Base-by-base conservation (phyloP, 1,139 yeast genomes). In the Taphrina populina region DNA sequence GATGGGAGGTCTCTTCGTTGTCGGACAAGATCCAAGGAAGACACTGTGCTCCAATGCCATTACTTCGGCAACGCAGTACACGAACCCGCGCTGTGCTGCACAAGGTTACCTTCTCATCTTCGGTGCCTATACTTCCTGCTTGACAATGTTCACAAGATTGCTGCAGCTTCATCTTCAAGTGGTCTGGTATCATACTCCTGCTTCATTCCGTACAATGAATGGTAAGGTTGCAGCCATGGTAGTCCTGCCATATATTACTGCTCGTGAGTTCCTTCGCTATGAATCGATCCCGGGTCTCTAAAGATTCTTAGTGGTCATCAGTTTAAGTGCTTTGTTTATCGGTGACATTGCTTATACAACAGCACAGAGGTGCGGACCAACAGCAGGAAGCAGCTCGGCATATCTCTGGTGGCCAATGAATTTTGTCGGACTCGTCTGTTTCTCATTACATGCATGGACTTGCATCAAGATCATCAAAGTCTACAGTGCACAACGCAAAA, bases 141-240 rank as follows among this genome's bases (percentile, higher is more conserved):
- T 30, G 2, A 43, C 47, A 5, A 43, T 43, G 36, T 43, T 43
- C 27, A 20, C 37, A 5, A 35, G 47, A n/a, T 26, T 43, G 26
- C 17, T 43, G 11, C 47, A 43, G 32, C 27, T 43, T 6, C 47
- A 43, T 43, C 29, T 43, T 6, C 47, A 43, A 19, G 33, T 43
- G n/a, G 47, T 43, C 4, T 43, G 47, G 47, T n/a, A 19, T 2
- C 47, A 43, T 4, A 20, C 19, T n/a, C 47, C 36, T 19, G 36
- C 29, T n/a, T 13, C 17, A 6, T 43, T 43, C 27, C 29, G 23
- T 13, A 20, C 5, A 15, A 4, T 29, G 36, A 43, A 15, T 43
- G 36, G 27, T 7, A 43, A 43, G 15, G 47, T 43, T 7, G 15
- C 33, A 11, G 19, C 37, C 8, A 29, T 43, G 37, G 15, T 43